Percentiles rank a stretch among this genome's conserved stretches.
Evolutionary conservation across 345 rosid species (phyloP).

Genomic region (Hibiscus mutabilis): DNA sequence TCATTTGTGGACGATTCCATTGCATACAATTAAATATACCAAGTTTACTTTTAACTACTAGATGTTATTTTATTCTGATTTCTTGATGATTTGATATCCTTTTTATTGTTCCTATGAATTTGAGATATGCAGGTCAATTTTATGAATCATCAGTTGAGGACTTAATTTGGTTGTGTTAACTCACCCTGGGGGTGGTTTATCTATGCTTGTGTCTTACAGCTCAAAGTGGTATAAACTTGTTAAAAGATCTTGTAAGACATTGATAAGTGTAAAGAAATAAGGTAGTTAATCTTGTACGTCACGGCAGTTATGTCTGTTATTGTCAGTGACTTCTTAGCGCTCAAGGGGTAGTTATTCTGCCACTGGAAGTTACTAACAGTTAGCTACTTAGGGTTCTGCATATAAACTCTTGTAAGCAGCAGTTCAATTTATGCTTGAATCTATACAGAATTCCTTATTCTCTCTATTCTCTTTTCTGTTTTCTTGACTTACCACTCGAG

Average conservation of each 20-base stretch:
- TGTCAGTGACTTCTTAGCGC: too few relatives aligned
- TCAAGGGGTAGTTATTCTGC: too few relatives aligned
- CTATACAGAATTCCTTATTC: too few relatives aligned
- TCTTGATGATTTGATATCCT: neutral
- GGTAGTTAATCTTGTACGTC: too few relatives aligned
- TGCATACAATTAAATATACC: neutral
- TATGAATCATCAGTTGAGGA: neutral
- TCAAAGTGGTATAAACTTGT: neutral
- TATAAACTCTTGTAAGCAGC: too few relatives aligned
- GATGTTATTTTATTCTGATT: neutral
- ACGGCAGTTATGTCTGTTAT: too few relatives aligned
- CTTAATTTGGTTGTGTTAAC: conserved; percentile 7
- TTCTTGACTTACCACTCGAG: too few relatives aligned
- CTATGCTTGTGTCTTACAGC: neutral
- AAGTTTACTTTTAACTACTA: neutral
- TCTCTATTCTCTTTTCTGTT: too few relatives aligned
- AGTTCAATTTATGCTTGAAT: too few relatives aligned
- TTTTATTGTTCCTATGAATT: neutral
- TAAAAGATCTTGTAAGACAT: neutral
- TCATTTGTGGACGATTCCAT: conserved; percentile 1
- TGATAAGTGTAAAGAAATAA: too few relatives aligned
- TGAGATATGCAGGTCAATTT: neutral
- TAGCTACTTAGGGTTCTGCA: too few relatives aligned
- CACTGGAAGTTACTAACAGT: too few relatives aligned
- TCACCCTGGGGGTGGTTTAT: neutral